These are phyloP conservation scores for Nemania sp. DNA, from an alignment of 2,329 filamentous ascomycete species.

Conservation along the genomic window DNA sequence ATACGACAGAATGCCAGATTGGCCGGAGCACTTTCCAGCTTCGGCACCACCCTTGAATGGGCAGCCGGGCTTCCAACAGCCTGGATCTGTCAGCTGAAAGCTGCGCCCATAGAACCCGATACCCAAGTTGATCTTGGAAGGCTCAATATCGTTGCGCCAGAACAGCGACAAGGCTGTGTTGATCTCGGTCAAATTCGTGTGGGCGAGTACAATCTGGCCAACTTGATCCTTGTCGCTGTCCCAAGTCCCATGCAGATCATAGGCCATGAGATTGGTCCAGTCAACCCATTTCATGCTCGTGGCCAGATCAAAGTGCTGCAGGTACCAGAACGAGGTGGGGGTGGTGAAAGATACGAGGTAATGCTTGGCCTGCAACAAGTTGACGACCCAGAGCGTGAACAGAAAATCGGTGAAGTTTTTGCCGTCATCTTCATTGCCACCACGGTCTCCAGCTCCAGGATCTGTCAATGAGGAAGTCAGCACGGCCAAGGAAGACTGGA, in stretches of 20 bases:
- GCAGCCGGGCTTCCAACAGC: slow-evolving; percentile 41
- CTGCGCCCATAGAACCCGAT: slow-evolving; percentile 52
- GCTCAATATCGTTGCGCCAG: slow-evolving; percentile 58
- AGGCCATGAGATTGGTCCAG: slow-evolving; percentile 58
- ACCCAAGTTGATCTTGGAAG: slow-evolving; percentile 57
- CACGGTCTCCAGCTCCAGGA: slow-evolving; percentile 44
- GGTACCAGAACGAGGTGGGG: slow-evolving; percentile 44
- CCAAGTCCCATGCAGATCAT: slow-evolving; percentile 59
- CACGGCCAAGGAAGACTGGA: background rate
- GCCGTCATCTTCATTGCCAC: slow-evolving; percentile 39
- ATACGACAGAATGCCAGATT: slow-evolving; percentile 46
- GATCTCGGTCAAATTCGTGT: slow-evolving; percentile 64
- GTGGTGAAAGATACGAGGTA: slow-evolving; percentile 31
- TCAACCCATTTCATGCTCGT: slow-evolving; percentile 46
- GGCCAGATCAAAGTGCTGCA: slow-evolving; percentile 49
- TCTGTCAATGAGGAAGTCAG: slow-evolving; percentile 37
- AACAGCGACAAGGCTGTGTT: slow-evolving; percentile 56
- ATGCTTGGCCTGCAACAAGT: slow-evolving; percentile 9
- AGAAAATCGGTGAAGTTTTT: slow-evolving; percentile 42
- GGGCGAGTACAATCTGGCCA: slow-evolving; percentile 49
- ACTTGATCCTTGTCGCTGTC: slow-evolving; percentile 46
- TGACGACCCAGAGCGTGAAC: slow-evolving; percentile 10
- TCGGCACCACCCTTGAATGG: slow-evolving; percentile 42
- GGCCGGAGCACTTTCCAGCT: slow-evolving; percentile 43
- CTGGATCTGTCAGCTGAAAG: slow-evolving; percentile 41